phyloP scores from a whole-genome alignment of 257 asterid species.

The Fraxinus anomala region DNA sequence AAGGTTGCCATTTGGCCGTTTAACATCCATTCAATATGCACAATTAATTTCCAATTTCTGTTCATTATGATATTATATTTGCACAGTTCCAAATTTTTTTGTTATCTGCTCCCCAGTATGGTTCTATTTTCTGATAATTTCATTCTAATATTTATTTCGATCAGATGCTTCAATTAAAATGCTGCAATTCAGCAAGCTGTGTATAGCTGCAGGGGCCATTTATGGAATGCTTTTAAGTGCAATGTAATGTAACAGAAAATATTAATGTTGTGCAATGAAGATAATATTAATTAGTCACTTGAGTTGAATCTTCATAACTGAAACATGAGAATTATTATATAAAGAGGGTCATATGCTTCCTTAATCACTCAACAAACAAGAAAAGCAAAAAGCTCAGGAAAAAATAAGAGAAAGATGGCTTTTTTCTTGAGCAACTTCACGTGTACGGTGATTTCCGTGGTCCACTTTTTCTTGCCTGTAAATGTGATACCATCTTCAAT shows the following conservation, averaged over 20 bases:
- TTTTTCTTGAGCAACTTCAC: neutral
- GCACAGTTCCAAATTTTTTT: neutral
- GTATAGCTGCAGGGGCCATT: neutral
- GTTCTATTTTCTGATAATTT: neutral
- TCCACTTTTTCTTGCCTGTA: neutral
- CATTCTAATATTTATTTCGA: too few relatives aligned
- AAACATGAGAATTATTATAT: neutral
- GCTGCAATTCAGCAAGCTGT: neutral
- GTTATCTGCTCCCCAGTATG: neutral
- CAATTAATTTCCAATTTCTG: conserved; percentile 24
- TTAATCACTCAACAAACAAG: neutral
- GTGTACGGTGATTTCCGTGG: neutral
- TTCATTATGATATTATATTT: neutral
- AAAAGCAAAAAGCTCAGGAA: neutral
- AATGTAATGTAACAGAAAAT: neutral
- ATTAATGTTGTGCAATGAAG: neutral
- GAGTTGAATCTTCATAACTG: neutral
- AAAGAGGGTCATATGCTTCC: neutral
- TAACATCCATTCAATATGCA: conserved; percentile 35
- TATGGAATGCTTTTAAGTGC: neutral
- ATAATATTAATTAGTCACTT: neutral
- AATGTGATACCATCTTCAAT: neutral
- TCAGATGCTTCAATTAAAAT: conserved; percentile 6
- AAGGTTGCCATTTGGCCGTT: conserved; percentile 23
- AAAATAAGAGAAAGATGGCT: neutral